Evolutionary conservation across 1,284 basidiomycete species (phyloP).

Genomic region (Pseudozyma thailandica): DNA sequence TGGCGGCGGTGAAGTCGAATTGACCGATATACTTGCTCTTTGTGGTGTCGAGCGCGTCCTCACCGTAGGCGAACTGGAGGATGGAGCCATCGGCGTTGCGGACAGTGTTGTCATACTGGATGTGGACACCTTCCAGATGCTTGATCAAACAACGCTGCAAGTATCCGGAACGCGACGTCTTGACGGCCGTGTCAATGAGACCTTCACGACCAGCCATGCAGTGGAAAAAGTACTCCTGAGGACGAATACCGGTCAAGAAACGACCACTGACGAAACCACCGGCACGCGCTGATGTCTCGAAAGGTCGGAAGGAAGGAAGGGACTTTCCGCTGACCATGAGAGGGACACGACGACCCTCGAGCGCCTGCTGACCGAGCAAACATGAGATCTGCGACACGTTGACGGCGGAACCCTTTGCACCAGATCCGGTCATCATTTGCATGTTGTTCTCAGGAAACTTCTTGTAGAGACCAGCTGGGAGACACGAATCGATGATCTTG

Average conservation of each 20-base stretch:
- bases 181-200: constrained; percentile 98
- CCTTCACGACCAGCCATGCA: constrained; percentile 99
- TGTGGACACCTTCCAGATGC: constrained; percentile 93
- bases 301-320: constrained; percentile 93
- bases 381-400: constrained; percentile 99
- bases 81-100: constrained; percentile 92
- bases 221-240: constrained; percentile 99
- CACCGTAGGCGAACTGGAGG: constrained; percentile 97
- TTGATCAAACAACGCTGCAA: constrained; percentile 98
- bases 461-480: constrained; percentile 81
- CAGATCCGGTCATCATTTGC: constrained; percentile 98
- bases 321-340: constrained; percentile 99
- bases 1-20: constrained; percentile 92
- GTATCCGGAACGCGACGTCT: constrained; percentile 98
- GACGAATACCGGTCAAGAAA: constrained; percentile 97
- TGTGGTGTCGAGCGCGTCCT: constrained; percentile 95
- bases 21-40: constrained; percentile 76
- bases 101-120: constrained; percentile 98
- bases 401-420: constrained; percentile 96
- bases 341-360: constrained; percentile 97
- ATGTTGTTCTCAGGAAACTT: constrained; percentile 97
- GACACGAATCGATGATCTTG: constrained; percentile 76
- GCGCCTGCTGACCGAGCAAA: constrained; percentile 93
- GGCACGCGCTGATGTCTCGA: constrained; percentile 95
- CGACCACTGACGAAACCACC: constrained; percentile 99